Conservation (phyloP, 1,139 yeast genomes). For the Saccharomycopsis crataegensis region DNA sequence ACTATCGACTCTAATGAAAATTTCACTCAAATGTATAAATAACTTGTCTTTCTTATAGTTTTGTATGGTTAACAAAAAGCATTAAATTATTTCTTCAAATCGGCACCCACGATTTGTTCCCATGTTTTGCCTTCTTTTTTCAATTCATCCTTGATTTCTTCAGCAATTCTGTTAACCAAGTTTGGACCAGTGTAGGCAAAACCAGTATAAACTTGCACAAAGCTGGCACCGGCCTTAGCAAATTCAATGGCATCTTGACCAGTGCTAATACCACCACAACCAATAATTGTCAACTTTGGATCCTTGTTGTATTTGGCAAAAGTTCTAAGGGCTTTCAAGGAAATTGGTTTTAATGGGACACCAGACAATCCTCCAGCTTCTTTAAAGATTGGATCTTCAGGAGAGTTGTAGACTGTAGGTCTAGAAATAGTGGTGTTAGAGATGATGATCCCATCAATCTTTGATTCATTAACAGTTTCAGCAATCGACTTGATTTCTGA, state of each 20-base stretch:
- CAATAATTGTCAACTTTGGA: conserved; percentile 65
- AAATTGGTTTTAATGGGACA: conserved; percentile 75
- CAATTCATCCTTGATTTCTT: conserved; percentile 63
- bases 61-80: neutral
- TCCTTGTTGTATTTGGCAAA: conserved; percentile 74
- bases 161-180: conserved; percentile 66
- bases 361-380: conserved; percentile 92
- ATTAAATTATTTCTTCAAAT: neutral
- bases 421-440: conserved; percentile 89
- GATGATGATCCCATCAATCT: conserved; percentile 85
- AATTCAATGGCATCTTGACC: conserved; percentile 89
- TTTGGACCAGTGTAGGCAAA: conserved; percentile 95
- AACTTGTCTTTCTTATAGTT: neutral
- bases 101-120: conserved; percentile 56
- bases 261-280: conserved; percentile 86
- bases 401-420: conserved; percentile 49
- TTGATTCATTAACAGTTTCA: conserved; percentile 63
- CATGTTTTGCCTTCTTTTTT: conserved; percentile 74
- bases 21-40: no score
- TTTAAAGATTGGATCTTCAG: conserved; percentile 33
- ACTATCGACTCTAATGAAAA: neutral
- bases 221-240: conserved; percentile 89
- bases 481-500: conserved; percentile 81
- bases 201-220: conserved; percentile 79
- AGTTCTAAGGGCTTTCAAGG: conserved; percentile 61